Percentiles rank a stretch among this genome's conserved stretches.
Conservation (phyloP, 1,284 basidiomycete genomes). For the Gomphus sp. region DNA sequence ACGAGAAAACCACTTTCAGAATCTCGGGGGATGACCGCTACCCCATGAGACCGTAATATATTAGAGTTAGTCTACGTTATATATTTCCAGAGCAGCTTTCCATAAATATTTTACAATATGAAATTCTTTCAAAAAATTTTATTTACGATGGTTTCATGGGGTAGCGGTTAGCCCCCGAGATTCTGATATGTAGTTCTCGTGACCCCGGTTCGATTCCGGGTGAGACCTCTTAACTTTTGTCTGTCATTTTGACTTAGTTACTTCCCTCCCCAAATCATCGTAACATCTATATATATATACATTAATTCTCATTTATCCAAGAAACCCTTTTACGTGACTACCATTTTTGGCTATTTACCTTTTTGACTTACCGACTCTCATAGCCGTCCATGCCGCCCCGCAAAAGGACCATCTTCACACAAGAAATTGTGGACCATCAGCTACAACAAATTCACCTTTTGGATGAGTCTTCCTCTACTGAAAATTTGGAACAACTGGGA, state of each 20-base stretch:
- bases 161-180: conserved; percentile 11
- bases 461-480: conserved; percentile 75
- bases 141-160: neutral
- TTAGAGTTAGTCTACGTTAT: neutral
- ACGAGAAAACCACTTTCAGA: conserved; percentile 10
- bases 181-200: conserved; percentile 9
- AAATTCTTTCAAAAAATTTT: too few species aligned
- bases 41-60: neutral
- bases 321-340: too few species aligned
- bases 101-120: too few species aligned
- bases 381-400: conserved; percentile 54
- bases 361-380: too few species aligned
- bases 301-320: too few species aligned
- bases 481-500: conserved; percentile 89
- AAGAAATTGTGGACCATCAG: conserved; percentile 75
- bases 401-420: conserved; percentile 62
- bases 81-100: neutral
- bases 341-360: neutral
- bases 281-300: too few species aligned
- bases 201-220: conserved; percentile 12
- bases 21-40: conserved; percentile 11
- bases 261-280: too few species aligned
- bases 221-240: conserved; percentile 3
- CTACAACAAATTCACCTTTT: conserved; percentile 81
- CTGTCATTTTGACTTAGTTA: neutral